Conservation (phyloP, 2,329 filamentous ascomycete genomes). For the Trichoderma afroharzianum region DNA sequence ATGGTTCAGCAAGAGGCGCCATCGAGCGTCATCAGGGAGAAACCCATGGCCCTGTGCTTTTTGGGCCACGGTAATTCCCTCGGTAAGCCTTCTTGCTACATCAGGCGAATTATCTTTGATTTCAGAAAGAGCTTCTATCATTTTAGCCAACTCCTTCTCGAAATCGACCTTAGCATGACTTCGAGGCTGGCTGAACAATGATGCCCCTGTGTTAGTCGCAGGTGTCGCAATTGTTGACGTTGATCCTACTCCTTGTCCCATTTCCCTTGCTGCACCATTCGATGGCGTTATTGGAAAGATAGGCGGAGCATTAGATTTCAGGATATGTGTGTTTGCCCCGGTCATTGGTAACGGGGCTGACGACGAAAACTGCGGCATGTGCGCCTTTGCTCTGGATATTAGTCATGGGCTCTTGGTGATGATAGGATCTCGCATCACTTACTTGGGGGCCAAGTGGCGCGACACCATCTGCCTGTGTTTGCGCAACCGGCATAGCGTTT, state of each 20-base stretch:
- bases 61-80: conserved; percentile 26
- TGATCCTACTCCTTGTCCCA: neutral
- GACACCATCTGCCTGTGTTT: neutral
- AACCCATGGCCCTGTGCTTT: conserved; percentile 27
- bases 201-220: neutral
- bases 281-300: neutral
- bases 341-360: conserved; percentile 32
- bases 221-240: neutral
- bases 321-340: conserved; percentile 37
- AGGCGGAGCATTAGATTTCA: neutral
- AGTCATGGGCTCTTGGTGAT: neutral
- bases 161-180: conserved; percentile 28
- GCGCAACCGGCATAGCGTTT: neutral
- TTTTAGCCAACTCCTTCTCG: conserved; percentile 16
- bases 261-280: neutral
- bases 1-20: conserved; percentile 29
- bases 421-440: neutral
- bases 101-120: neutral
- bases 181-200: conserved; percentile 25
- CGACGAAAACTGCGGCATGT: conserved; percentile 2
- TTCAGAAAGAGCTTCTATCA: neutral
- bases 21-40: conserved; percentile 33
- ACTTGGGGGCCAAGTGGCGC: neutral
- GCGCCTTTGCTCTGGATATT: neutral
- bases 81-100: conserved; percentile 20